Conservation (phyloP, 2,329 filamentous ascomycete genomes). For the Trichoderma simmonsii region DNA sequence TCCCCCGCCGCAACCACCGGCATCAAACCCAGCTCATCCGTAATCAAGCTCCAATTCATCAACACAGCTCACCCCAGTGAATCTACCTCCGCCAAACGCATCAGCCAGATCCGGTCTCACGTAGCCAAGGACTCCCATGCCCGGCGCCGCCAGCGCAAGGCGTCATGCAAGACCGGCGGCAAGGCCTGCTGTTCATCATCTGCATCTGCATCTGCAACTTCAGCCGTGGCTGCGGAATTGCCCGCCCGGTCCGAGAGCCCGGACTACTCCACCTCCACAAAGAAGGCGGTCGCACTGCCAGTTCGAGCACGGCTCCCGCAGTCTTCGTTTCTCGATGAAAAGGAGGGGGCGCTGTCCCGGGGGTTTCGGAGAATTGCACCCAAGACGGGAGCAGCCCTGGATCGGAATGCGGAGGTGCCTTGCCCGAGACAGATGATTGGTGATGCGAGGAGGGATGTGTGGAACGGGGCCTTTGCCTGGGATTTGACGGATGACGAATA, state of each 20-base stretch:
- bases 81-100: neutral
- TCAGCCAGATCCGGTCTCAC: constrained; percentile 19
- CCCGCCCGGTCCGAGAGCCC: neutral
- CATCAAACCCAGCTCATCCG: neutral
- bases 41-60: constrained; percentile 13
- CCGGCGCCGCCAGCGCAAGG: constrained; percentile 10
- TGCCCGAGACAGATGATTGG: constrained; percentile 14
- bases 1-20: neutral
- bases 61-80: constrained; percentile 9
- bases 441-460: constrained; percentile 8
- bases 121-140: constrained; percentile 15
- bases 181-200: neutral
- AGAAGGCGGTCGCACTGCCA: neutral
- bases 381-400: neutral
- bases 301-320: neutral
- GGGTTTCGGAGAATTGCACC: constrained; percentile 15
- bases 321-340: neutral
- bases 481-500: constrained; percentile 6
- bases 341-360: neutral
- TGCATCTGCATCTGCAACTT: neutral
- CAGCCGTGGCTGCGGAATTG: neutral
- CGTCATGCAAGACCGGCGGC: neutral
- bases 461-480: constrained; percentile 10
- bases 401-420: neutral
- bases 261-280: neutral